Base-by-base conservation (phyloP, 345 rosid genomes). In the Gossypium anomalum region DNA sequence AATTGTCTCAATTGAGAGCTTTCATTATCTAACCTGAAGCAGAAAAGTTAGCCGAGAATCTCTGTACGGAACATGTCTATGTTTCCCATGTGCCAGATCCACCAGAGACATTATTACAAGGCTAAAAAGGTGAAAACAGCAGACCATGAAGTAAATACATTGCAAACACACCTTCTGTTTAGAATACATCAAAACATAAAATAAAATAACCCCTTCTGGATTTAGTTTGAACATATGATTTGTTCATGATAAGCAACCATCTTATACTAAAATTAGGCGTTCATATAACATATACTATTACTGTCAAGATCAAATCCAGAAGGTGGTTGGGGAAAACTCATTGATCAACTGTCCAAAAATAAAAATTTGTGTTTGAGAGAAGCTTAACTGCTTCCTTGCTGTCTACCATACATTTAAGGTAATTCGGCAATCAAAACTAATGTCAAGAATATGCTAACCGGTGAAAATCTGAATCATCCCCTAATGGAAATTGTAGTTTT, bases 1-100 rank as follows among this genome's bases (percentile, higher is more conserved):
- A 57, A 67, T 17, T 34, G 34, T 69, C 57, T 75, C 66, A 19
- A 62, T 20, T 56, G 67, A 78, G 76, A 66, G 72, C 75, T 45
- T 68, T 74, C 67, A 58, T 43, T 72, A 60, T 74, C 80, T 72
- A 82, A 94, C 98, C 93, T 94, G 97, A 79, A 94, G 95, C 64
- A 94, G 84, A 83, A 94, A 94, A 58, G 98, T 94, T 61, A 94
- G 92, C 83, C 98, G 88, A 71, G 98, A 94, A 84, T 94, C 98
- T 87, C 98, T 86, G 77, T 94, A 94, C 38, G 97, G 98, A 67
- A 94, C 89, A 83, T 94, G 97, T 76, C 97, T 88, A 53, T 89
- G 97, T 79, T 89, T 94, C 67, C 98, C 98, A 47, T 92, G 94
- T 44, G 97, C 98, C 85, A 92, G 83, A 82, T 94, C 98, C 84